phyloP scores from a whole-genome alignment of 176 grass and related monocot genomes.

The Zea luxurians region DNA sequence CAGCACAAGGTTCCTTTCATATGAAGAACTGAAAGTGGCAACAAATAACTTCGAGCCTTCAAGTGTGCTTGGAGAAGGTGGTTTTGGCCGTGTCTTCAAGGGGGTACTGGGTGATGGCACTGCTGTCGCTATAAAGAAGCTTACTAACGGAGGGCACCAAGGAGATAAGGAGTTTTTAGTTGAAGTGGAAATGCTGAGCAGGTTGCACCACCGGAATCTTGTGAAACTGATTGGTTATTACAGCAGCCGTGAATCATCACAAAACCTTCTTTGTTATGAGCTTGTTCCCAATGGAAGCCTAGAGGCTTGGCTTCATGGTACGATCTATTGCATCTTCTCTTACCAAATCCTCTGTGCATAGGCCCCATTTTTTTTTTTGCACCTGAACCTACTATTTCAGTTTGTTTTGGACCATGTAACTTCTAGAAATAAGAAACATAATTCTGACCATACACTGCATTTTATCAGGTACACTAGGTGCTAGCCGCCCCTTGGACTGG shows the following conservation, averaged over 20 bases:
- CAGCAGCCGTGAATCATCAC: constrained; percentile 68
- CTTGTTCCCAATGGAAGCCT: constrained; percentile 97
- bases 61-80: constrained; percentile 89
- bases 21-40: constrained; percentile 87
- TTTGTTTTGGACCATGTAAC: constrained; percentile 23
- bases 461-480: constrained; percentile 68
- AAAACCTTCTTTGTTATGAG: constrained; percentile 95
- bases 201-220: constrained; percentile 96
- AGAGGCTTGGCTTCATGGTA: constrained; percentile 99
- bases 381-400: constrained; percentile 2
- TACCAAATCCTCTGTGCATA: constrained; percentile 9
- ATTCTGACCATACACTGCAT: constrained; percentile 30
- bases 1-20: constrained; percentile 85
- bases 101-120: constrained; percentile 83
- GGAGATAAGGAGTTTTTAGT: constrained; percentile 97
- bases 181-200: constrained; percentile 99
- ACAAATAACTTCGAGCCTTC: constrained; percentile 89
- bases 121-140: constrained; percentile 96
- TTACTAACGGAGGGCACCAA: constrained; percentile 84
- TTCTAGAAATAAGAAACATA: constrained; percentile 22
- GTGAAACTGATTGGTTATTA: constrained; percentile 98
- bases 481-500: constrained; percentile 92
- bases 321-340: constrained; percentile 34
- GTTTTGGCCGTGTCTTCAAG: constrained; percentile 94
- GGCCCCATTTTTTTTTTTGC: constrained; percentile 20